phyloP scores from a whole-genome alignment of 495 filamentous ascomycete genomes.

The Saxispiralis lemnorum region DNA sequence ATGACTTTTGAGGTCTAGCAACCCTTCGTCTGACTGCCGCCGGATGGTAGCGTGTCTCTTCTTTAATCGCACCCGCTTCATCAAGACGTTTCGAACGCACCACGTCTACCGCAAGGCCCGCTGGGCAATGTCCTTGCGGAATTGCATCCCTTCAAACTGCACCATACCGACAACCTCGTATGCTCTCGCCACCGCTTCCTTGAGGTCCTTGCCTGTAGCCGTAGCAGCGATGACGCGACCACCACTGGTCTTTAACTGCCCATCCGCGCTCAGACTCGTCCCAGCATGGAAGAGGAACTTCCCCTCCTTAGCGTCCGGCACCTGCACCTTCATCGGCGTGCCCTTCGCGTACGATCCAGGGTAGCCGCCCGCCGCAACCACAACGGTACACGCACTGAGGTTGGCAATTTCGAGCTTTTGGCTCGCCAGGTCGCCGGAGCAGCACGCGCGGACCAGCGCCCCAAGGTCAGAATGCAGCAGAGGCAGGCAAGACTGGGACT shows the following conservation, averaged over 20 bases:
- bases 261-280: slow-evolving; percentile 42
- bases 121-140: slow-evolving; percentile 70
- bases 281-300: slow-evolving; percentile 82
- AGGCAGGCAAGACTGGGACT: slow-evolving; percentile 82
- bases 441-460: slow-evolving; percentile 76
- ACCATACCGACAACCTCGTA: slow-evolving; percentile 66
- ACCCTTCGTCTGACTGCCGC: too few species aligned
- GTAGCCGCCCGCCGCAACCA: slow-evolving; percentile 89
- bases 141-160: slow-evolving; percentile 80
- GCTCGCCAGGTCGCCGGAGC: slow-evolving; percentile 51
- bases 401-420: slow-evolving; percentile 48
- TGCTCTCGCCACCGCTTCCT: slow-evolving; percentile 65
- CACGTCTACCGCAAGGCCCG: slow-evolving; percentile 14
- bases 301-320: slow-evolving; percentile 24
- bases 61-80: too few species aligned
- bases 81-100: not conserved
- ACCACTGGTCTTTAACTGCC: slow-evolving; percentile 54
- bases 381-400: slow-evolving; percentile 69
- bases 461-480: slow-evolving; percentile 80
- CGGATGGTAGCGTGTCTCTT: too few species aligned
- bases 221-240: slow-evolving; percentile 84
- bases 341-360: slow-evolving; percentile 77
- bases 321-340: slow-evolving; percentile 45
- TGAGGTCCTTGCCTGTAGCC: slow-evolving; percentile 54
- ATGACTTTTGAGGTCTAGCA: too few species aligned